Evolutionary conservation across 2,329 filamentous ascomycete species (phyloP).

Genomic region (Phialophora tarda): DNA sequence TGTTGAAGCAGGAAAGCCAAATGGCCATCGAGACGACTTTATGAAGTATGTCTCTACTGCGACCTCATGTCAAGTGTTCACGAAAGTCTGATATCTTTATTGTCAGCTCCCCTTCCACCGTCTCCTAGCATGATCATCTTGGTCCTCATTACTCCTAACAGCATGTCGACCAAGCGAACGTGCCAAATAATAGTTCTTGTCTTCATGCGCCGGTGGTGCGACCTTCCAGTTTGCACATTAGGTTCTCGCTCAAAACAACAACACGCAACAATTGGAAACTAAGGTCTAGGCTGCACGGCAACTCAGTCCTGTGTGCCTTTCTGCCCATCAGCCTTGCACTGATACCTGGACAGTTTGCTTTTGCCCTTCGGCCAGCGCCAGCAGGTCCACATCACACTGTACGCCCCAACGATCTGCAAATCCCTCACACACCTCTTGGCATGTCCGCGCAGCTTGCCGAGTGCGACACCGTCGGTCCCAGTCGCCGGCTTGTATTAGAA

Average conservation of each 20-base stretch:
- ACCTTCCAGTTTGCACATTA: background rate
- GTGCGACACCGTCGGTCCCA: slow-evolving; percentile 79
- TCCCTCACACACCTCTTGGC: slow-evolving; percentile 84
- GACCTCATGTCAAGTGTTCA: background rate
- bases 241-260: slow-evolving; percentile 8
- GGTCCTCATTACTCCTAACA: background rate
- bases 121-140: slow-evolving; percentile 3
- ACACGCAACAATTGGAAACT: background rate
- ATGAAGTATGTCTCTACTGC: background rate
- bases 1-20: background rate
- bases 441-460: slow-evolving; percentile 82
- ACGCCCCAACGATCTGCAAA: slow-evolving; percentile 65
- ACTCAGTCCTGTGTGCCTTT: background rate
- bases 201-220: background rate
- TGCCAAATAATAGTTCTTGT: background rate
- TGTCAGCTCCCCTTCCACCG: background rate
- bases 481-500: slow-evolving; percentile 79
- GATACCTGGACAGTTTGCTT: slow-evolving; percentile 11
- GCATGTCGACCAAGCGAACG: background rate
- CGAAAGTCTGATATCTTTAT: background rate
- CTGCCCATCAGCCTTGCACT: slow-evolving; percentile 6
- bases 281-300: background rate
- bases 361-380: slow-evolving; percentile 11
- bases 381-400: slow-evolving; percentile 29
- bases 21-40: background rate